Evolutionary conservation across 2,329 filamentous ascomycete species (phyloP).

Genomic region (Teratosphaeria gauchensis): DNA sequence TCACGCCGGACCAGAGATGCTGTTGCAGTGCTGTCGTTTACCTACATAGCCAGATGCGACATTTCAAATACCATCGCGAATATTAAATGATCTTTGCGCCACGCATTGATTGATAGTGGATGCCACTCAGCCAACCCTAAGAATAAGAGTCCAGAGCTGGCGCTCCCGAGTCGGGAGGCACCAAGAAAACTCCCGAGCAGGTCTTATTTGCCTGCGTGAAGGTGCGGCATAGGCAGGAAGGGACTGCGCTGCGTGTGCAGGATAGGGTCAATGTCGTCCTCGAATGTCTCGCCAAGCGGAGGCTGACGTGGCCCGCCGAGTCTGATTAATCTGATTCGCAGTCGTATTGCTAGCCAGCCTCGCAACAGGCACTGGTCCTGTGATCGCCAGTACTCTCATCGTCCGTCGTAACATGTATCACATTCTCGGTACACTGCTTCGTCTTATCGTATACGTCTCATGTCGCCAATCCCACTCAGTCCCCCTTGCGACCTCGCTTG

Average conservation of each 20-base stretch:
- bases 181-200: no score
- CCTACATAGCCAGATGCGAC: neutral
- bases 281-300: neutral
- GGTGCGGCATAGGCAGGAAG: neutral
- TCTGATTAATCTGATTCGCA: neutral
- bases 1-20: neutral
- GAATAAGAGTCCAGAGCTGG: no score
- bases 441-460: neutral
- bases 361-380: neutral
- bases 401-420: neutral
- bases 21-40: neutral
- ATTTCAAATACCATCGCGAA: neutral
- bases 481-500: conserved; percentile 36
- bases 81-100: neutral
- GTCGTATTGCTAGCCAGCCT: neutral
- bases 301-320: neutral
- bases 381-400: neutral
- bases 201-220: neutral
- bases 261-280: neutral
- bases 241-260: neutral
- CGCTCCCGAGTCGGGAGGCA: no score
- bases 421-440: neutral
- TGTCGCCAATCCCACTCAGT: neutral
- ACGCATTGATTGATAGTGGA: neutral
- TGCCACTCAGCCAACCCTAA: no score